A percentile compares a stretch with the other conserved stretches of the same genome.
Conservation (phyloP, 768 basidiomycete species). For the Tulasnella sp. region DNA sequence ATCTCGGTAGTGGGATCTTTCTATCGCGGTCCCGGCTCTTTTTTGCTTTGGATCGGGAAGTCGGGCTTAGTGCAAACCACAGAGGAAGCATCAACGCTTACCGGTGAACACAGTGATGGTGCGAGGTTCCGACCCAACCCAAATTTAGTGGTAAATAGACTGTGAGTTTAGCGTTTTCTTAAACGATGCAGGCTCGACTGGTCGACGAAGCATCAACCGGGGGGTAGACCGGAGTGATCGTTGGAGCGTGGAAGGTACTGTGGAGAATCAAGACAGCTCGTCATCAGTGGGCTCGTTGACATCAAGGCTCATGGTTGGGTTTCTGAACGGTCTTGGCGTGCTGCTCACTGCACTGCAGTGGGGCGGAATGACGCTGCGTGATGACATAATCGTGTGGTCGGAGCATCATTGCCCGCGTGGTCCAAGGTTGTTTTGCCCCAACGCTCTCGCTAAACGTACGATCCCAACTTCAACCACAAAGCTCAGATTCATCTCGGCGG, state of each 20-base stretch:
- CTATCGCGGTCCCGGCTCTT: background rate
- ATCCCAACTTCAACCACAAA: background rate
- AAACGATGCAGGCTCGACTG: background rate
- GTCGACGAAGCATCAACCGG: background rate
- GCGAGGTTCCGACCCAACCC: background rate
- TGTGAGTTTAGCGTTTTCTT: background rate
- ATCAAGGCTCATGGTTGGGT: background rate
- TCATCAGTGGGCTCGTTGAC: background rate
- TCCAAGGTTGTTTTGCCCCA: background rate
- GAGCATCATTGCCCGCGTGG: background rate
- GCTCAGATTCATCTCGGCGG: background rate
- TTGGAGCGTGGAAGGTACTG: background rate
- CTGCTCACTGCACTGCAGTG: background rate
- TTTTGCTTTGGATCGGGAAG: background rate
- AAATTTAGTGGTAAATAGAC: background rate
- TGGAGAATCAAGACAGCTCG: background rate
- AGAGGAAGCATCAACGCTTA: background rate
- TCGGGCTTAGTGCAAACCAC: background rate
- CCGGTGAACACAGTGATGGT: background rate
- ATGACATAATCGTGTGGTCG: background rate
- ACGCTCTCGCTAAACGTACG: background rate
- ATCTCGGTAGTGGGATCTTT: background rate
- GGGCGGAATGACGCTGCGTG: background rate
- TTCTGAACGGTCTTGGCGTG: background rate
- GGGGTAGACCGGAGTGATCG: background rate